A percentile compares a stretch with the other conserved stretches of the same genome.
phyloP scores from a whole-genome alignment of 2,329 filamentous ascomycete species.

The Monosporascus ibericus region DNA sequence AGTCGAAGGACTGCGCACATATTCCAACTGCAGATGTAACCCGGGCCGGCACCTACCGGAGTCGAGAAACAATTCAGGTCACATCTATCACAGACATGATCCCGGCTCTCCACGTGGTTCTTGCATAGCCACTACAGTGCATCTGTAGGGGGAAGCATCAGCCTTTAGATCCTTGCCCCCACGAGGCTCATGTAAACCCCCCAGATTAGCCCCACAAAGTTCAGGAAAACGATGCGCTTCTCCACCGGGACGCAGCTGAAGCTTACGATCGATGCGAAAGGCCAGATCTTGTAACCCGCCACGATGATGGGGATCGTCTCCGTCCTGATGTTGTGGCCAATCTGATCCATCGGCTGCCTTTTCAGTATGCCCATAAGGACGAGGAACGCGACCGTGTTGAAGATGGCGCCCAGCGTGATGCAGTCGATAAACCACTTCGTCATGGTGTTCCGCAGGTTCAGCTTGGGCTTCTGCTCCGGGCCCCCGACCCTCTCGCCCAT shows the following conservation, averaged over 20 bases:
- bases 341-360: constrained; percentile 29
- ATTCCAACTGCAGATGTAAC: too few species aligned
- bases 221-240: constrained; percentile 42
- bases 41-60: too few species aligned
- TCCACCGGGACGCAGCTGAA: constrained; percentile 45
- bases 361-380: constrained; percentile 43
- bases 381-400: constrained; percentile 41
- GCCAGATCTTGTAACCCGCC: constrained; percentile 47
- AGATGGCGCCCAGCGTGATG: constrained; percentile 39
- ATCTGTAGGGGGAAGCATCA: not conserved
- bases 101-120: too few species aligned
- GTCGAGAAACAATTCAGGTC: too few species aligned
- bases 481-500: constrained; percentile 1
- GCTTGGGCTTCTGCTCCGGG: constrained; percentile 22
- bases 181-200: constrained; percentile 46
- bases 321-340: constrained; percentile 32
- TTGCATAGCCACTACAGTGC: too few species aligned
- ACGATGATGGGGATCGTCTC: constrained; percentile 43
- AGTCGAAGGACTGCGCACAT: too few species aligned
- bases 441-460: constrained; percentile 37
- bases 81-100: too few species aligned
- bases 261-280: constrained; percentile 43
- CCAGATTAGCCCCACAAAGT: constrained; percentile 42
- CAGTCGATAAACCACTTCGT: constrained; percentile 46
- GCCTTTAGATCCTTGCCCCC: constrained; percentile 31